Conservation (phyloP, 768 basidiomycete species). For the Phaffia tasmanica region DNA sequence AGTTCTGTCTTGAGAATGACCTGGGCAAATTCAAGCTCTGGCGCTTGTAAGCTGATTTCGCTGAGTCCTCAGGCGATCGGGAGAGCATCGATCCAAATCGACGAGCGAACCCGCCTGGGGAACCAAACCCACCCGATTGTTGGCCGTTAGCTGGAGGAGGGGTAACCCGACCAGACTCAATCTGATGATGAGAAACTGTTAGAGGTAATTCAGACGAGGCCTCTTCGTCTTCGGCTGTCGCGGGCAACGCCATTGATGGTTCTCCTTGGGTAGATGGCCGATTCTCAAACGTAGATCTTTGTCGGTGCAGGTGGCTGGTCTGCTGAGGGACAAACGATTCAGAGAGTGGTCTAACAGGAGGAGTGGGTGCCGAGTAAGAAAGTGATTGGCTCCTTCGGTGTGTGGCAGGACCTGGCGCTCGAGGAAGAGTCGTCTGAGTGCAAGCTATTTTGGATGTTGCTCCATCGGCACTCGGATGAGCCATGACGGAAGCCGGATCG, state of each 20-base stretch:
- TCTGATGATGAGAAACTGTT: too few relatives aligned
- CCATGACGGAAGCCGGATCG: constrained; percentile 34
- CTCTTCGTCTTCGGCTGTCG: constrained; percentile 24
- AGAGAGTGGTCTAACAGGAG: constrained; percentile 10
- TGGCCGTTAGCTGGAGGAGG: too few relatives aligned
- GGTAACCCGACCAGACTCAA: too few relatives aligned
- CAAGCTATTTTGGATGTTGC: constrained; percentile 40
- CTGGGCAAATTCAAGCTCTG: constrained; percentile 24
- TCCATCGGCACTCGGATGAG: constrained; percentile 37
- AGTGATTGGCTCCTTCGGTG: constrained; percentile 75
- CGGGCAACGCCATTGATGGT: constrained; percentile 5
- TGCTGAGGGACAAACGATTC: constrained; percentile 5
- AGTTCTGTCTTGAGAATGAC: constrained; percentile 19
- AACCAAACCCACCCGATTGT: too few relatives aligned
- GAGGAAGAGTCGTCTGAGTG: constrained; percentile 45
- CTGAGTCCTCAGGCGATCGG: constrained; percentile 17
- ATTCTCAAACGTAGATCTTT: background rate
- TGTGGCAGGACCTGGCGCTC: constrained; percentile 64
- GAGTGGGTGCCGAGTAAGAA: constrained; percentile 31
- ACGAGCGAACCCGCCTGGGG: constrained; percentile 22
- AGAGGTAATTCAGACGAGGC: background rate
- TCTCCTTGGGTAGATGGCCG: constrained; percentile 14
- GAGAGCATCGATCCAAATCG: constrained; percentile 33
- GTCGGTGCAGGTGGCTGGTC: background rate
- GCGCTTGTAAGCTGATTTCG: constrained; percentile 22